Evolutionary conservation across 139 green algal species (phyloP).

Genomic region (Pseudopediastrum boryanum): DNA sequence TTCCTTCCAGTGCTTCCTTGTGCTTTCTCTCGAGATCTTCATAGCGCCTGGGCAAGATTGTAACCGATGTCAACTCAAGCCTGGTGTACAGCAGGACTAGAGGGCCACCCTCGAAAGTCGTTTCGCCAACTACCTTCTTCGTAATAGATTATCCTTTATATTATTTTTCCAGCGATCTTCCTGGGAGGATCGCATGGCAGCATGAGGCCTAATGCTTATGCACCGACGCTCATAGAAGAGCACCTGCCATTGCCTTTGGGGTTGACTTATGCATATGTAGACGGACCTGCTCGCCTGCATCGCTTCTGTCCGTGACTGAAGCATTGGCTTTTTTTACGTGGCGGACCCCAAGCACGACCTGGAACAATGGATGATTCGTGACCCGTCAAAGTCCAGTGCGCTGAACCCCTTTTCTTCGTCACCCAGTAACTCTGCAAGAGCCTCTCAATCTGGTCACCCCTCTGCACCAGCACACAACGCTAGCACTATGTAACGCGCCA

Average conservation of each 20-base stretch:
- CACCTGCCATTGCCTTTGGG: not conserved
- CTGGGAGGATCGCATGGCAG: slow-evolving; percentile 27
- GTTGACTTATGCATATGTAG: not conserved
- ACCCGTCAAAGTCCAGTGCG: too few relatives aligned
- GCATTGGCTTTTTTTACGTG: not conserved
- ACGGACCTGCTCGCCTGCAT: not conserved
- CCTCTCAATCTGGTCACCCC: too few relatives aligned
- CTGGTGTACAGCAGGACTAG: not conserved
- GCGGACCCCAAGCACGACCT: not conserved
- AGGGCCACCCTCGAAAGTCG: not conserved
- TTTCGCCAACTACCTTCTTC: too few relatives aligned
- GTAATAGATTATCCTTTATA: slow-evolving; percentile 25
- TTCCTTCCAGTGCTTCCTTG: slow-evolving; percentile 36
- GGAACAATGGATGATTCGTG: not conserved
- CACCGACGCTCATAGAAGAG: not conserved
- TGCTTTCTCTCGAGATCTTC: slow-evolving; percentile 36
- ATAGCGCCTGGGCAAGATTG: slow-evolving; percentile 34
- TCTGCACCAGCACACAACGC: too few relatives aligned
- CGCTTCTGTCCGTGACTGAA: not conserved
- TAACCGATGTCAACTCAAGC: not conserved
- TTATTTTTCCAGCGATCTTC: slow-evolving; percentile 31
- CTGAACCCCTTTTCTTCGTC: too few relatives aligned
- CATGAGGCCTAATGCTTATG: not conserved
- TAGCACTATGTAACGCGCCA: too few relatives aligned
- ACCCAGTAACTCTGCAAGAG: too few relatives aligned